These are phyloP conservation scores for Aspergillus latus DNA, from an alignment of 2,329 filamentous ascomycete species.

Conservation along the genomic window DNA sequence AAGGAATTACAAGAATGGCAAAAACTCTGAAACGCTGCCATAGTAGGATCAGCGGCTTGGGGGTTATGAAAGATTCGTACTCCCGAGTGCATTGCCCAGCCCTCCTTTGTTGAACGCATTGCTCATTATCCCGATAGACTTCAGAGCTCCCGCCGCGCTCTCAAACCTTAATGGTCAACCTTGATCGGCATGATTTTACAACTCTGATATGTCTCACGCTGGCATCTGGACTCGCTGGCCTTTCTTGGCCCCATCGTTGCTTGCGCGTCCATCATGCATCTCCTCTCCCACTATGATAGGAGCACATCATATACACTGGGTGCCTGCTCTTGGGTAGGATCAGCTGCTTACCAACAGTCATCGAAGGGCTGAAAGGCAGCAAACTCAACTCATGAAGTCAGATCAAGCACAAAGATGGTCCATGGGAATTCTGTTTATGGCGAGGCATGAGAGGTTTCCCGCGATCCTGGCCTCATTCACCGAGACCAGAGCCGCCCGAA, in stretches of 20 bases:
- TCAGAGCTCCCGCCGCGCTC: not conserved
- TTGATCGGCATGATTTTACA: not conserved
- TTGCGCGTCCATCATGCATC: not conserved
- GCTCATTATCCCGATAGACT: not conserved
- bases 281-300: not conserved
- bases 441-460: no score
- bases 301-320: no score
- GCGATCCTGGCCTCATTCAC: no score
- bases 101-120: not conserved
- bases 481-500: no score
- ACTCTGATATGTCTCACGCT: not conserved
- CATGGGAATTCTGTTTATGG: no score
- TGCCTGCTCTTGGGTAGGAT: no score
- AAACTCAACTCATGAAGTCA: no score
- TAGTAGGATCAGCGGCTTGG: not conserved
- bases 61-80: not conserved
- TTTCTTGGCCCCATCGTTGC: not conserved
- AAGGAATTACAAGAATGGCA: not conserved
- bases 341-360: no score
- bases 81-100: not conserved
- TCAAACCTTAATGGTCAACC: not conserved
- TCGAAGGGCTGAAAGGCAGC: no score
- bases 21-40: conserved; percentile 1
- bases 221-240: not conserved
- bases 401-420: no score